Evolutionary conservation across 805 yeast species (phyloP).

Genomic region (Monosporozyma servazzii): DNA sequence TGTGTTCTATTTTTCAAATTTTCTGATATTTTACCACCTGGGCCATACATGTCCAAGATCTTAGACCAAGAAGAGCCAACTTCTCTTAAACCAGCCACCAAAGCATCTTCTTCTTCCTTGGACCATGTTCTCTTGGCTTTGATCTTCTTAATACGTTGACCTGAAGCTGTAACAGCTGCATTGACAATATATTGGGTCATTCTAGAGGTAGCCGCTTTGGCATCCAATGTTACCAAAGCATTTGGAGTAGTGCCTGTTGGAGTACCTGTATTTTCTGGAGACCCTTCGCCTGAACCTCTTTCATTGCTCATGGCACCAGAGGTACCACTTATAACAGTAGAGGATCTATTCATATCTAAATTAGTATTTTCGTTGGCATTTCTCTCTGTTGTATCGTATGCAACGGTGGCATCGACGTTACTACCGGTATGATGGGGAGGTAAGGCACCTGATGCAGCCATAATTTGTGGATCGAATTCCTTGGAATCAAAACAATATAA

Average conservation of each 20-base stretch:
- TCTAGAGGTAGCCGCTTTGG: not conserved
- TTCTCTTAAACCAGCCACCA: slow-evolving; percentile 64
- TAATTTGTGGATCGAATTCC: slow-evolving; percentile 19
- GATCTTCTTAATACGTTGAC: slow-evolving; percentile 19
- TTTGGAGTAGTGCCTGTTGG: not conserved
- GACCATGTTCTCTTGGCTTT: slow-evolving; percentile 52
- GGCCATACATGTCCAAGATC: slow-evolving; percentile 82
- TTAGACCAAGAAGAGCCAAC: slow-evolving; percentile 94
- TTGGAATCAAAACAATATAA: slow-evolving; percentile 15
- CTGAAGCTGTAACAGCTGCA: slow-evolving; percentile 21
- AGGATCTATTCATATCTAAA: not conserved
- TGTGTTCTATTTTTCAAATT: slow-evolving; percentile 79
- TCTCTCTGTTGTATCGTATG: not conserved
- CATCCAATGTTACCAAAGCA: not conserved
- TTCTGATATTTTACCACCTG: slow-evolving; percentile 84
- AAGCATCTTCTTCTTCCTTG: slow-evolving; percentile 76
- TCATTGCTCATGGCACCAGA: not conserved
- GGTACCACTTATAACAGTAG: not conserved
- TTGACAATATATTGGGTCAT: slow-evolving; percentile 13
- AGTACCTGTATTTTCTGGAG: not conserved
- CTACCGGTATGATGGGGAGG: not conserved
- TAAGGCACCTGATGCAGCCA: slow-evolving; percentile 17
- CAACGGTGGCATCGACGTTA: not conserved
- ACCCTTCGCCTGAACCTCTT: not conserved
- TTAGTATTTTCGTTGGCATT: not conserved